A percentile compares a stretch with the other conserved stretches of the same genome.
These are phyloP conservation scores for Fusarium setosum DNA, from an alignment of 2,329 filamentous ascomycete species.

Conservation along the genomic window DNA sequence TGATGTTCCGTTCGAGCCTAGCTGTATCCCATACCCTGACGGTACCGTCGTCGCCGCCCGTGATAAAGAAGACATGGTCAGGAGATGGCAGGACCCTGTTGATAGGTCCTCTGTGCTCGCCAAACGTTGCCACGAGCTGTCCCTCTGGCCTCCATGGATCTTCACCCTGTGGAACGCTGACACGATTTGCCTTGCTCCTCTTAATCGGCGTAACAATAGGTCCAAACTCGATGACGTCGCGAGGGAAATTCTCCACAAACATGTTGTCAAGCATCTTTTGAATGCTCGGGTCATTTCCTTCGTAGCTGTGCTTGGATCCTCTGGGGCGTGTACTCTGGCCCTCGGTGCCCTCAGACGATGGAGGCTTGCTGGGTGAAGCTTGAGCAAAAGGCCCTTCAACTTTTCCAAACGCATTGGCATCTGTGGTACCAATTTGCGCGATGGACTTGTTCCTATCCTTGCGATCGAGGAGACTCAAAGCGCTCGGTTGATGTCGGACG, in stretches of 20 bases:
- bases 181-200: slow-evolving; percentile 62
- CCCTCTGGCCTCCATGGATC: slow-evolving; percentile 84
- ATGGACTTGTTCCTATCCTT: slow-evolving; percentile 69
- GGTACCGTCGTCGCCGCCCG: slow-evolving; percentile 88
- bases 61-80: slow-evolving; percentile 95
- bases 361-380: slow-evolving; percentile 32
- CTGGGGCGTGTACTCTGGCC: slow-evolving; percentile 53
- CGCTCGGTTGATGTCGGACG: slow-evolving; percentile 69
- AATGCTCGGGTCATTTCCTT: slow-evolving; percentile 79
- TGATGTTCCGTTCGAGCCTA: slow-evolving; percentile 89
- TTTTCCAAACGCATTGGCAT: slow-evolving; percentile 69
- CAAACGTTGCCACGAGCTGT: slow-evolving; percentile 85
- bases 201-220: slow-evolving; percentile 80
- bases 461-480: slow-evolving; percentile 68
- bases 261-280: slow-evolving; percentile 84
- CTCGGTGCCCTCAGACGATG: slow-evolving; percentile 39
- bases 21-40: slow-evolving; percentile 95
- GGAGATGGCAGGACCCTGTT: slow-evolving; percentile 86
- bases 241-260: slow-evolving; percentile 78
- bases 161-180: slow-evolving; percentile 57
- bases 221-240: slow-evolving; percentile 77
- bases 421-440: slow-evolving; percentile 69
- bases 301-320: slow-evolving; percentile 80
- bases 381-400: slow-evolving; percentile 67
- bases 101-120: slow-evolving; percentile 86